Conservation (phyloP, 768 basidiomycete genomes). For the Tricholoma bakamatsutake region DNA sequence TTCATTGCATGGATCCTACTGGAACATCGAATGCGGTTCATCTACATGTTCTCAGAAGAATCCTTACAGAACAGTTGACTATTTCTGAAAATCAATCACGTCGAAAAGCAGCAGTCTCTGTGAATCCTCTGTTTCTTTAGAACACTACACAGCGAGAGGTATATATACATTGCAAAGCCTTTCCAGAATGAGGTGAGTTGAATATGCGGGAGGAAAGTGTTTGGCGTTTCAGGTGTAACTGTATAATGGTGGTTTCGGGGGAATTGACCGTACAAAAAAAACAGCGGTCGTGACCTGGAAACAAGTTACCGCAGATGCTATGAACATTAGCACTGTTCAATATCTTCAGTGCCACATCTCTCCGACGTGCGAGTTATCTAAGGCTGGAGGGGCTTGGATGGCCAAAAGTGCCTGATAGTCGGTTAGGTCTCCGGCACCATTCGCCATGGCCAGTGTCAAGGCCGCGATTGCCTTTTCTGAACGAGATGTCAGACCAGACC, state of each 20-base stretch:
- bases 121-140: neutral
- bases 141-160: neutral
- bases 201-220: neutral
- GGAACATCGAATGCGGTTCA: too few species aligned
- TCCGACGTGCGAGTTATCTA: conserved; percentile 44
- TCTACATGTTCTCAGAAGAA: too few species aligned
- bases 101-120: neutral
- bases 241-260: neutral
- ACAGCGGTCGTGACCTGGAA: neutral
- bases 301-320: neutral
- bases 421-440: conserved; percentile 53
- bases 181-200: neutral
- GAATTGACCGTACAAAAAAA: neutral
- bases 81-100: neutral
- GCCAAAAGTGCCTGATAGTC: conserved; percentile 48
- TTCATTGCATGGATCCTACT: neutral
- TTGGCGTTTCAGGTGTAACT: neutral
- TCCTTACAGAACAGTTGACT: neutral
- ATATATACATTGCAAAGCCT: neutral
- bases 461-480: conserved; percentile 59
- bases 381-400: conserved; percentile 23
- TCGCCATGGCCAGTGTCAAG: conserved; percentile 54
- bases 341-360: conserved; percentile 42
- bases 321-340: neutral
- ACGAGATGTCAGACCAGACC: conserved; percentile 26